A percentile compares a stretch with the other conserved stretches of the same genome.
Conservation (phyloP, 2,329 filamentous ascomycete species). For the Talaromyces sp. region DNA sequence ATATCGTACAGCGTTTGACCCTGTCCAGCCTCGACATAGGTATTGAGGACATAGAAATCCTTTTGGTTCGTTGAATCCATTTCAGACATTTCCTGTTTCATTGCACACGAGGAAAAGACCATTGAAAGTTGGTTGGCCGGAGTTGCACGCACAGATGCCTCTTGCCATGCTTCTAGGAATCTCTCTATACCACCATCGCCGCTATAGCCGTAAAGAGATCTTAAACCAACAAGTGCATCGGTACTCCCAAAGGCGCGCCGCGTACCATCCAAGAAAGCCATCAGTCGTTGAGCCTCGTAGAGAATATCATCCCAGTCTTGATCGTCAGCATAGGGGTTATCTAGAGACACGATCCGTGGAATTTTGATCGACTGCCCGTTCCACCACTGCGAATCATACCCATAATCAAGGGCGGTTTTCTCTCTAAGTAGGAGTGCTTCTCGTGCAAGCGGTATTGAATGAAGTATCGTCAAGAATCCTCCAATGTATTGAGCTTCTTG, state of each 20-base stretch:
- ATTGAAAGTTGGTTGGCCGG: constrained; percentile 44
- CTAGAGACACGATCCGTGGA: constrained; percentile 51
- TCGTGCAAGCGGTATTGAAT: constrained; percentile 59
- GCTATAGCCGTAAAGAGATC: constrained; percentile 35
- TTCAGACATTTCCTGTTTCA: constrained; percentile 35
- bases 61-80: constrained; percentile 34
- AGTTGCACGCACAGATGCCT: constrained; percentile 44
- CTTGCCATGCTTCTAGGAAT: constrained; percentile 53
- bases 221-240: constrained; percentile 50
- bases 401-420: constrained; percentile 51
- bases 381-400: constrained; percentile 61
- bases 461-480: constrained; percentile 60
- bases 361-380: constrained; percentile 54
- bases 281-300: constrained; percentile 59
- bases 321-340: constrained; percentile 34
- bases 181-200: constrained; percentile 41
- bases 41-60: constrained; percentile 41
- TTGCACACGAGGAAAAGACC: constrained; percentile 49
- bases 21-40: constrained; percentile 38
- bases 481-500: constrained; percentile 55
- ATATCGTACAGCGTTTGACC: constrained; percentile 54
- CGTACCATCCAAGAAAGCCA: constrained; percentile 61
- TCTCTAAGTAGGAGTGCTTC: constrained; percentile 56
- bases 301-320: constrained; percentile 49
- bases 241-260: constrained; percentile 59